Base-by-base conservation (phyloP, 352 stramenopile genomes). In the Globisporangium cystogenes region DNA sequence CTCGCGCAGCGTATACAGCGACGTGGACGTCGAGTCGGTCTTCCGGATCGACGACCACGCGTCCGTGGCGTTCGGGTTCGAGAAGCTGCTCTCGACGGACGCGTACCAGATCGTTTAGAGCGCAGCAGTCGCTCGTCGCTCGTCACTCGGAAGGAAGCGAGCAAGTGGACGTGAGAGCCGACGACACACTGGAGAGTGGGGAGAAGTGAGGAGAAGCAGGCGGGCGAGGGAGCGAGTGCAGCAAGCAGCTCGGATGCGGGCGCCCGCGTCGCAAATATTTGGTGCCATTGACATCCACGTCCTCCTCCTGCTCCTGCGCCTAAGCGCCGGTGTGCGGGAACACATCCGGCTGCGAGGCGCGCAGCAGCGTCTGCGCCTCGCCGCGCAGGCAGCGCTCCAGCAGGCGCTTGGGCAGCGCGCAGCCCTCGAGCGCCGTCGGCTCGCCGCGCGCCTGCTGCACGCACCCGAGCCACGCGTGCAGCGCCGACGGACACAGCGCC, bases 101-200 rank as follows among this genome's bases (percentile, higher is more conserved):
- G 76, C 76, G 64, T 95, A 95, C 67, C 77, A 90, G 58, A 88
- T 95, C 69, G 77, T 90, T 68, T 95, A 93, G 76, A 90, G 68
- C n/a, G n/a, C n/a, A n/a, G n/a, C n/a, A n/a, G n/a, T n/a, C n/a
- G n/a, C n/a, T n/a, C n/a, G n/a, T n/a, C n/a, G n/a, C n/a, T n/a
- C n/a, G n/a, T n/a, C n/a, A n/a, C n/a, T n/a, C 14, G 33, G 33
- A 3, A 18, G 6, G 33, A 16, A n/a, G 11, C 7, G 31, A 14
- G 31, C 11, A 14, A 39, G 33, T 18, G 14, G 33, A 12, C 33
- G 33, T 18, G 15, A 39, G 33, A 39, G 12, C 29, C 8, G 29
- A 35, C 8, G 29, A 35, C 12, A 35, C 11, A 35, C 29, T 14
- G 29, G 12, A 51, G 23, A 40, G 45, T 12, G 26, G n/a, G n/a